phyloP scores from a whole-genome alignment of 768 basidiomycete genomes.

The Russula vinacea region DNA sequence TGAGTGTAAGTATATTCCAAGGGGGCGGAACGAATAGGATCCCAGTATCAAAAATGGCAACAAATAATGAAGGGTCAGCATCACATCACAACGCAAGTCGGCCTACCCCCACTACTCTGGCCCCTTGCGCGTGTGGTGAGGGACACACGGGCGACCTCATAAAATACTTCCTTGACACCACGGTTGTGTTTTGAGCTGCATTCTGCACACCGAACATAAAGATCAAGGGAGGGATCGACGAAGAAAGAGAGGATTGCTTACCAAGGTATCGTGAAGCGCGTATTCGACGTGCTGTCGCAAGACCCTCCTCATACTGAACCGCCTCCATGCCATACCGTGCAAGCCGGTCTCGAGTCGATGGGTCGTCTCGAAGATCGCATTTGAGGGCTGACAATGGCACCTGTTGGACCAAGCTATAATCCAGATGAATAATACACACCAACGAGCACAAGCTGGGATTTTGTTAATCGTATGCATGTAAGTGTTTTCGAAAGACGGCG shows the following conservation, averaged over 20 bases:
- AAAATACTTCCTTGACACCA: conserved; percentile 90
- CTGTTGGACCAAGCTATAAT: conserved; percentile 12
- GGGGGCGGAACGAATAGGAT: conserved; percentile 4
- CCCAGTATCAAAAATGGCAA: not conserved
- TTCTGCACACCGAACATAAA: conserved; percentile 48
- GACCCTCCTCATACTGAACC: conserved; percentile 90
- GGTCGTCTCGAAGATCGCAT: conserved; percentile 92
- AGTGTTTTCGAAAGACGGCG: conserved; percentile 16
- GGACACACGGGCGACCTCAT: conserved; percentile 86
- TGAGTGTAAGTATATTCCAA: conserved; percentile 19
- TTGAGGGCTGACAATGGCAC: conserved; percentile 66
- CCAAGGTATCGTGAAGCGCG: conserved; percentile 91
- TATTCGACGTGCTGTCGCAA: conserved; percentile 85
- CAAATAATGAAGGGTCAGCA: not conserved
- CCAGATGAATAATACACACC: conserved; percentile 51
- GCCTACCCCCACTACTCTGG: conserved; percentile 38
- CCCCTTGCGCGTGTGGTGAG: conserved; percentile 71
- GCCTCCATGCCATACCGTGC: conserved; percentile 65
- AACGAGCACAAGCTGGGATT: conserved; percentile 72
- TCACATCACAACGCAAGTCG: conserved; percentile 61
- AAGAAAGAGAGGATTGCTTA: conserved; percentile 38
- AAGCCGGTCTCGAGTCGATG: conserved; percentile 64
- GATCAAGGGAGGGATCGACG: not conserved
- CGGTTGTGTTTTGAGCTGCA: conserved; percentile 97
- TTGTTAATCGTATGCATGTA: conserved; percentile 1